These are phyloP conservation scores for Pythium sukuiense DNA, from an alignment of 352 stramenopile genomes.

Conservation along the genomic window DNA sequence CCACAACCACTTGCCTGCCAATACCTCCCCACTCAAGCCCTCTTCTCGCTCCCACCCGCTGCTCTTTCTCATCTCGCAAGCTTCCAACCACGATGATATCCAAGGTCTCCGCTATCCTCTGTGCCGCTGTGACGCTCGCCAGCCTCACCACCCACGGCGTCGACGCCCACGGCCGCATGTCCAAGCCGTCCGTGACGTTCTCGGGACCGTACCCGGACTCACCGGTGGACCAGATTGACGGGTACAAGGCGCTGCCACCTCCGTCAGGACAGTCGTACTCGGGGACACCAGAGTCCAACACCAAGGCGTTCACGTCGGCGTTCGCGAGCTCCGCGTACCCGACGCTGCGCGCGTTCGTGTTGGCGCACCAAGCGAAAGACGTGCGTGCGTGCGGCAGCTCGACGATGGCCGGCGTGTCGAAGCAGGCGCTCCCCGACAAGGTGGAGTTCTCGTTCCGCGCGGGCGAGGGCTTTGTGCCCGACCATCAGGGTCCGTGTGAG, in stretches of 20 bases:
- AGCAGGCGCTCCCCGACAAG: slow-evolving; percentile 9
- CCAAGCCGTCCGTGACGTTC: slow-evolving; percentile 15
- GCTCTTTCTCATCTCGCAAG: no score
- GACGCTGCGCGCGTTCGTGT: slow-evolving; percentile 15
- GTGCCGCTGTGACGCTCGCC: background rate
- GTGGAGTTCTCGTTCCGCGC: slow-evolving; percentile 15
- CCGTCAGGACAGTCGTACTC: slow-evolving; percentile 12
- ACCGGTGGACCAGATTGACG: slow-evolving; percentile 17
- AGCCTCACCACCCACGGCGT: background rate
- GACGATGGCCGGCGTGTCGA: slow-evolving; percentile 4
- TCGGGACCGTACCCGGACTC: slow-evolving; percentile 13
- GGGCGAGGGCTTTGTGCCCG: slow-evolving; percentile 16
- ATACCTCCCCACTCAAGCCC: background rate
- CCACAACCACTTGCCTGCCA: background rate
- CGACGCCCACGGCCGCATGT: slow-evolving; percentile 19
- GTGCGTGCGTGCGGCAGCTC: slow-evolving; percentile 9
- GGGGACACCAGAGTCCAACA: slow-evolving; percentile 21
- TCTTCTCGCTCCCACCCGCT: background rate
- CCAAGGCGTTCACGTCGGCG: slow-evolving; percentile 18
- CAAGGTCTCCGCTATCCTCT: background rate
- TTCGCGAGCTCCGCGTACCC: slow-evolving; percentile 18
- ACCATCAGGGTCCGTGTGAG: slow-evolving; percentile 44
- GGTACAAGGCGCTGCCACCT: slow-evolving; percentile 16
- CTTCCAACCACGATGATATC: background rate
- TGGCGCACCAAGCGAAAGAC: slow-evolving; percentile 8